Evolutionary conservation across 768 basidiomycete species (phyloP), one percentile per base, ranked within the genome.

Genomic region (Pisolithus microcarpus): DNA sequence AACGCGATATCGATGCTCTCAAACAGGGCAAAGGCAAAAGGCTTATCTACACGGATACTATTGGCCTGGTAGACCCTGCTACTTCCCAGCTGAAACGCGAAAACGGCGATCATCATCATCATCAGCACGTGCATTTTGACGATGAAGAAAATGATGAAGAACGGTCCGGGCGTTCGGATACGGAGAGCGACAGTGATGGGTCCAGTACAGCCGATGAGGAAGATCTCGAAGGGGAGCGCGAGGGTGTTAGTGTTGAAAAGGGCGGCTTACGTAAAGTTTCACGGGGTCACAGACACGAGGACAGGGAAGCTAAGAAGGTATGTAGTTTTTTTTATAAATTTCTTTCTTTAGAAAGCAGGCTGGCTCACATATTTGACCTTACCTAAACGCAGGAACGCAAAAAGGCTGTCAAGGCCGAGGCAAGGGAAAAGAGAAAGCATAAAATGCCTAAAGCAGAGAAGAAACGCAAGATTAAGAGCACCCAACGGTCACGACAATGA

Each of bases 381-480:
- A 49, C 47, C 50, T 40, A 15, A 34, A 48, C 51, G 16, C 58
- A 95, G 93, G 92, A 94, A 67, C 82, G 94, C 21, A 97, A 98
- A 71, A 90, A 90, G 64, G 82, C 84, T 4, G 80, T 78, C 24
- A 97, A 97, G 65, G 85, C 83, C 50, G 89, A 90, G 66, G 84
- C 87, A 37, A 78, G 84, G 61, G 93, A 96, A 72, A 87, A 80
- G 66, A 77, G 95, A 54, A 91, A 92, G 68, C 75, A 80, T 58
- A 98, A 98, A 73, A 91, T 97, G 76, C 89, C 94, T 43, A 98
- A 98, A 65, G 82, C 86, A 38, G 91, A 95, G 70, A 98, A 97
- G 75, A 91, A 91, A 72, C 78, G 82, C 38, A 80, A 79, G 56
- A 77, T 97, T 59, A 96, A 91, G 60, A 57, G 63, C 64, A 43